Percentiles rank a stretch among this genome's conserved stretches.
These are phyloP conservation scores for Candida ficus DNA, from an alignment of 805 yeast species.

Conservation along the genomic window DNA sequence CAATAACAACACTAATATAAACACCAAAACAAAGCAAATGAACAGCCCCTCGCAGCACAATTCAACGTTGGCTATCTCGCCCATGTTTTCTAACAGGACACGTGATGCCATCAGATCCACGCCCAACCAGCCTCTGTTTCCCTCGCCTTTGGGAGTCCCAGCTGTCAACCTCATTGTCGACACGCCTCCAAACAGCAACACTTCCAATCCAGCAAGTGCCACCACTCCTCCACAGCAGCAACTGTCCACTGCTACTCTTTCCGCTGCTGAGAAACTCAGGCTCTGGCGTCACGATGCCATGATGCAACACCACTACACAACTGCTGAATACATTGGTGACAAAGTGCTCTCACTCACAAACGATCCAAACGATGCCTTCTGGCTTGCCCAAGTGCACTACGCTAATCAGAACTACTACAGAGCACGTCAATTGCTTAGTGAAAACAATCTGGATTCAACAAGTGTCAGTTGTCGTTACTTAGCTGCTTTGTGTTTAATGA, in stretches of 20 bases:
- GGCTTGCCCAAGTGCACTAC: conserved; percentile 90
- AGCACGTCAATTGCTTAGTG: conserved; percentile 65
- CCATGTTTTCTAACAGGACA: conserved; percentile 38
- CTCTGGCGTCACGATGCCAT: conserved; percentile 92
- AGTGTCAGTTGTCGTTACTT: conserved; percentile 77
- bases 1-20: too few relatives aligned
- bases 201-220: not conserved
- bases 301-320: conserved; percentile 84
- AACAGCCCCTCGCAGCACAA: conserved; percentile 53
- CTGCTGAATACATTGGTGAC: conserved; percentile 91
- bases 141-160: conserved; percentile 31
- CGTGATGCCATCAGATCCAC: conserved; percentile 40
- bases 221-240: not conserved
- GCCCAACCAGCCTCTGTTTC: conserved; percentile 37
- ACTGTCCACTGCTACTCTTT: conserved; percentile 16
- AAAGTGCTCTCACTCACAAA: conserved; percentile 77
- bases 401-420: conserved; percentile 71
- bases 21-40: too few relatives aligned
- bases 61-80: conserved; percentile 71
- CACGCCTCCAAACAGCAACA: conserved; percentile 3
- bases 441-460: conserved; percentile 45
- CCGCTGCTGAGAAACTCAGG: conserved; percentile 81
- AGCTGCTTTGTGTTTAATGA: conserved; percentile 67
- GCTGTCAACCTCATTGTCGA: conserved; percentile 2
- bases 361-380: conserved; percentile 91